Evolutionary conservation across 2,329 filamentous ascomycete species (phyloP), one percentile per base, ranked within the genome.

Genomic region (Cladosporium phlei): DNA sequence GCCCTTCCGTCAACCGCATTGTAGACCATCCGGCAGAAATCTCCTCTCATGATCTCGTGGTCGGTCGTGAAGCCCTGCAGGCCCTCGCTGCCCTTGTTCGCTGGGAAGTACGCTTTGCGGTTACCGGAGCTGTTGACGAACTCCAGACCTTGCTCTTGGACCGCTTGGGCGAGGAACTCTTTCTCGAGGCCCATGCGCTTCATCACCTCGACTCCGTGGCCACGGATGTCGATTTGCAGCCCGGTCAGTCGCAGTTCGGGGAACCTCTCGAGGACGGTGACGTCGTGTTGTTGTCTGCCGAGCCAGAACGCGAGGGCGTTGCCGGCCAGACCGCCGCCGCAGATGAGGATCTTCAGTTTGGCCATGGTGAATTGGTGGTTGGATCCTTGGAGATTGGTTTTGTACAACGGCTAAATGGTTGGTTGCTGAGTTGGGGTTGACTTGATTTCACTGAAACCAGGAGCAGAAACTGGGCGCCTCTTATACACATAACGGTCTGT

Each of bases 1-100:
- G 58, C 54, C 6, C 54, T 48, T 5, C 45, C 35, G 20, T 51
- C 58, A 4, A 54, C 54, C 14, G 48, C 53, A 4, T 57, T 45
- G 5, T 74, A 67, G 0, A 80, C 47, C 2, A 79, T 53, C 1
- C 54, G 56, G 10, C 68, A 71, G 22, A 80, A 52, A 44, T 78
- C 73, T 0, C 73, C 76, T 7, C 77, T 64, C 68, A 80, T 47
- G 38, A 80, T 78, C 59, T 80, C 77, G 28, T 69, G 72, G 17
- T 80, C 76, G 0, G 64, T 67, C 0, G 73, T 74, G 19, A 76
- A 64, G 12, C 51, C 45, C 12, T 40, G 33, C 16, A 35, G 11
- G 12, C 33, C 33, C 11, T 20, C 28, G 24, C 24, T 24, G 10
- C n/a, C 12, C 10, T 16, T 28, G 12, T 38, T 49, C 9, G 50